Base-by-base conservation (phyloP, 2,329 filamentous ascomycete genomes). In the Sporothrix luriei region DNA sequence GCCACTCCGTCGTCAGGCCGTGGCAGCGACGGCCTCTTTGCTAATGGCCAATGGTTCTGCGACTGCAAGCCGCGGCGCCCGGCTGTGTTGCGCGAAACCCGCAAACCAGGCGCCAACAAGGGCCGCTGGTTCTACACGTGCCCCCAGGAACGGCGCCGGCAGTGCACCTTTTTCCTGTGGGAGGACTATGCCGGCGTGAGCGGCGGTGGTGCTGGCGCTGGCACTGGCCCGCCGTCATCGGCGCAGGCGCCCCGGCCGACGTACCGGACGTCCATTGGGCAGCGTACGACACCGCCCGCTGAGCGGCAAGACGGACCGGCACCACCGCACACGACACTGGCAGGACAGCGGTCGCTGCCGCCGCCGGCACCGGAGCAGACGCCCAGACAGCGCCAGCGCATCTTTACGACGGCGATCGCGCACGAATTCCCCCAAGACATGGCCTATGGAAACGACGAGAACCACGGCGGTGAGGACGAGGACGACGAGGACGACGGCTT, bases 101-200 rank as follows among this genome's bases (percentile, higher is more conserved):
- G 77, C 66, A 83, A 81, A 69, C 73, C 78, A 3, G 75, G 75
- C 1, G 72, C 71, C 29, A 84, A 83, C 74, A 76, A 79, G 57
- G 82, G 82, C 29, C 79, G 76, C 65, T 77, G 75, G 65, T 84
- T 83, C 74, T 83, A 79, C 75, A 78, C 76, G 11, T 84, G 83
- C 73, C 73, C 74, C 7, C 70, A 73, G n/a, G 74, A 75, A 9
- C 75, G 76, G 7, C 69, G 70, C 0, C 51, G 68, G 9, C 76
- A 77, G 61, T 85, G 83, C 74, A 68, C 74, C 7, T 83, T 84
- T 73, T 85, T 83, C 70, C 73, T 84, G 26, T 84, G 80, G 79
- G 76, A 78, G n/a, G 79, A 83, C 9, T 76, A 77, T 1, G 81
- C 82, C 11, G 71, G 74, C 46, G 67, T 71, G 24, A 76, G 77